A percentile compares a stretch with the other conserved stretches of the same genome.
phyloP scores from a whole-genome alignment of 108 stramenopile genomes.

The Pseudonitzschia multiseries region DNA sequence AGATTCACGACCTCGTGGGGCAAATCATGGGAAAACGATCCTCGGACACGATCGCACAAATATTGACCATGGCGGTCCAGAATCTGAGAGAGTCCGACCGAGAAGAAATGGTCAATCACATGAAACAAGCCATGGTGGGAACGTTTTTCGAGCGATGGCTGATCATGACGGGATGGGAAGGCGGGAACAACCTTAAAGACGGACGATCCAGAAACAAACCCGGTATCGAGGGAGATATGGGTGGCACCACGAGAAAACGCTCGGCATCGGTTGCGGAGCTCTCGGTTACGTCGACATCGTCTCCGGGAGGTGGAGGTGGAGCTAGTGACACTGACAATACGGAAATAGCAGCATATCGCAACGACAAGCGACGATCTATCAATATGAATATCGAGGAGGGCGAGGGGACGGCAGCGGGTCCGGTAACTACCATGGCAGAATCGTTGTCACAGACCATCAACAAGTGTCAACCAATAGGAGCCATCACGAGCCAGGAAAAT shows the following conservation, averaged over 20 bases:
- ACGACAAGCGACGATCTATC: background rate
- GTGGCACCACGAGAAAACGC: background rate
- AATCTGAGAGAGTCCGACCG: conserved; percentile 73
- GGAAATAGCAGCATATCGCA: background rate
- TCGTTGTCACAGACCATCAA: conserved; percentile 3
- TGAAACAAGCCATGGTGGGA: conserved; percentile 89
- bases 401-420: background rate
- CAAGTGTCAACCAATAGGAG: conserved; percentile 15
- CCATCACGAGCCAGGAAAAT: conserved; percentile 68
- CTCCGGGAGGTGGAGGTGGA: background rate
- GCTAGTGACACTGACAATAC: background rate
- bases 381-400: background rate
- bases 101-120: conserved; percentile 84
- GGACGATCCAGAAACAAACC: background rate
- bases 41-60: conserved; percentile 80
- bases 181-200: conserved; percentile 11
- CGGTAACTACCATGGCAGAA: background rate
- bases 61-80: conserved; percentile 92
- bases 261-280: conserved; percentile 1
- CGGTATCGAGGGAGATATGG: conserved; percentile 10
- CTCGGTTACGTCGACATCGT: background rate
- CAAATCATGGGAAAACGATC: conserved; percentile 89
- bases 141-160: conserved; percentile 93
- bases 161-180: conserved; percentile 77
- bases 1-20: conserved; percentile 87